These are phyloP conservation scores for Diaporthe sp. DNA, from an alignment of 2,329 filamentous ascomycete species.

Conservation along the genomic window DNA sequence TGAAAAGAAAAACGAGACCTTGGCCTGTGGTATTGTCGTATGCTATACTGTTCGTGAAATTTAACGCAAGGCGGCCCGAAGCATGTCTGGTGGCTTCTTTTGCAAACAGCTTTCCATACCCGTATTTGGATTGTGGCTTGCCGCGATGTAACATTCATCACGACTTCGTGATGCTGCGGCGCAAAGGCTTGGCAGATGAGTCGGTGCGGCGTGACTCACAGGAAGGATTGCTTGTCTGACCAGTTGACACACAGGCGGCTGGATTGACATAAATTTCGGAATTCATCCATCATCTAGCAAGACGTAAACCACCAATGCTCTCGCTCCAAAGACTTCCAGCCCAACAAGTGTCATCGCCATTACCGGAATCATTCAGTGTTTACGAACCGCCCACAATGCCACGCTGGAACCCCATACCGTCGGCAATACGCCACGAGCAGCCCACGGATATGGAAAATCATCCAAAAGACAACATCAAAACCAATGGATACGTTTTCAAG, in stretches of 20 bases:
- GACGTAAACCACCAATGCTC: background rate
- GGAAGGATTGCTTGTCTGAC: background rate
- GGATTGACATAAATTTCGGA: background rate
- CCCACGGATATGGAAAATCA: background rate
- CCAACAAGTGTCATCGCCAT: background rate
- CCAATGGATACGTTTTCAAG: conserved; percentile 16
- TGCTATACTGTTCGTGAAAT: too few species aligned
- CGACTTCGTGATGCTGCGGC: background rate
- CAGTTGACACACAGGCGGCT: background rate
- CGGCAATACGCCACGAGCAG: background rate
- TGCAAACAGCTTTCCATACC: too few species aligned
- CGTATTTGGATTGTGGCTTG: background rate
- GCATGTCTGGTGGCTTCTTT: too few species aligned
- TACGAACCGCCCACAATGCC: background rate
- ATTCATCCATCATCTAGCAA: background rate
- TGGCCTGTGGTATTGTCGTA: too few species aligned
- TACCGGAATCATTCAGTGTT: background rate
- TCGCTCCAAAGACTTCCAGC: background rate
- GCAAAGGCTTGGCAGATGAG: background rate
- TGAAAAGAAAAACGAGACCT: too few species aligned
- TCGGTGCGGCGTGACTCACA: conserved; percentile 12
- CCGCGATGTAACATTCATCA: background rate
- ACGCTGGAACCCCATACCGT: conserved; percentile 23
- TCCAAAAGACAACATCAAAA: background rate
- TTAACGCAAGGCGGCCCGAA: too few species aligned